Evolutionary conservation across 768 basidiomycete species (phyloP), one percentile per base, ranked within the genome.

Genomic region (Gelatoporia subvermispora): DNA sequence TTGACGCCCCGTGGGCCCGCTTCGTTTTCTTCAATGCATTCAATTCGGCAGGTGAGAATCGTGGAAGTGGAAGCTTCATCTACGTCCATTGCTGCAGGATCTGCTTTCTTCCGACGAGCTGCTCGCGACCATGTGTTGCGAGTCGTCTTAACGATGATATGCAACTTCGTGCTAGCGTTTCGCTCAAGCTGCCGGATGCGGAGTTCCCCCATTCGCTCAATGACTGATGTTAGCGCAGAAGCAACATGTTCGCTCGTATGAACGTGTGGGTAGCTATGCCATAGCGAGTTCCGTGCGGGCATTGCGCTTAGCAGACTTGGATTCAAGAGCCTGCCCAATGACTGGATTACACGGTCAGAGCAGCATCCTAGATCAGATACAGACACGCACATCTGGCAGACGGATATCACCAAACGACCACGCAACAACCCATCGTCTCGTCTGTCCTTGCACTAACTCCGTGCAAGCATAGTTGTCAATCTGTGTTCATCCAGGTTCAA

Each of bases 341-440:
- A 56, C 73, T 76, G 37, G 15, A 15, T 35, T 3, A 35, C 28
- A 38, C 24, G 22, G 7, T 17, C 35, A 36, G n/a, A n/a, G n/a
- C n/a, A 21, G 38, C 5, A 39, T 21, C 8, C 20, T 25, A 20
- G 40, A 24, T 24, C 25, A 49, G 25, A 24, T 36, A 28, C 40
- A 35, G 31, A 21, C 20, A 71, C 88, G 44, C 62, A 93, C 95
- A 53, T 96, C 92, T 1, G 90, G 84, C 24, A 96, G 67, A 7
- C 81, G 80, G 13, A 62, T 63, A 23, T 76, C 73, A 2, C 67
- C 70, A 46, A 84, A 82, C 0, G 88, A 93, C 95, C 95, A 97
- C 0, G 78, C 91, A 2, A 98, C 66, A 0, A 85, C 89, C 93
- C 93, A 98, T n/a, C 96, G 79, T 2, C 85, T 76, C 0, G 95